Base-by-base conservation (phyloP, 2,329 filamentous ascomycete species). In the Furcasterigmium furcatum region DNA sequence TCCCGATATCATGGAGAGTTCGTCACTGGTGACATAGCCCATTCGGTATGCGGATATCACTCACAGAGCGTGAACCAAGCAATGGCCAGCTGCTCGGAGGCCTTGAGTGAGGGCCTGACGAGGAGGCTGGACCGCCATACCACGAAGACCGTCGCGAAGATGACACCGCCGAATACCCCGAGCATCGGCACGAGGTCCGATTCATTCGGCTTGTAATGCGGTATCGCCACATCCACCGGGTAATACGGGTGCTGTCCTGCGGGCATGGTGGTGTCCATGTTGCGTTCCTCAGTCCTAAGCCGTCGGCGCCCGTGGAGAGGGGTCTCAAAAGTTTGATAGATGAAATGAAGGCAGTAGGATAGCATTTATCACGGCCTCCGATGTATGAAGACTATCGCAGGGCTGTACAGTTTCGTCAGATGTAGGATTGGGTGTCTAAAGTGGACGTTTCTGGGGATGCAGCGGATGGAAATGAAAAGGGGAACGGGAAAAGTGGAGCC, bases 51-150 rank as follows among this genome's bases (percentile, higher is more conserved):
- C n/a, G n/a, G n/a, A n/a, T n/a, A n/a, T n/a, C n/a, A n/a, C n/a
- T n/a, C n/a, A 80, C 79, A 81, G 38, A 80, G 51, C 2, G 73
- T 63, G 54, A 82, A 82, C 79, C 79, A 83, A 13, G 64, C 64
- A 4, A 74, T 66, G 7, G 70, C 62, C 25, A 70, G 65, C 46
- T 69, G 64, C 13, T 78, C 73, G 16, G 60, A 46, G 1, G 52
- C 24, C 16, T 59, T 54, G 41, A 62, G 46, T 16, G 66, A 65
- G 3, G 52, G 45, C 7, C 59, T 49, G 42, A 76, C 51, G 3
- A 46, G 48, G 3, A 61, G 56, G 39, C 65, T 66, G 8, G 51
- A 21, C 30, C 53, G 59, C 27, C 51, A 56, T 0, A 66, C 68
- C 2, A 64, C 34, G 5, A 55, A 44, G 32, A 65, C 52, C 2